Evolutionary conservation across 768 basidiomycete species (phyloP).

Genomic region (Tricholoma sp.): DNA sequence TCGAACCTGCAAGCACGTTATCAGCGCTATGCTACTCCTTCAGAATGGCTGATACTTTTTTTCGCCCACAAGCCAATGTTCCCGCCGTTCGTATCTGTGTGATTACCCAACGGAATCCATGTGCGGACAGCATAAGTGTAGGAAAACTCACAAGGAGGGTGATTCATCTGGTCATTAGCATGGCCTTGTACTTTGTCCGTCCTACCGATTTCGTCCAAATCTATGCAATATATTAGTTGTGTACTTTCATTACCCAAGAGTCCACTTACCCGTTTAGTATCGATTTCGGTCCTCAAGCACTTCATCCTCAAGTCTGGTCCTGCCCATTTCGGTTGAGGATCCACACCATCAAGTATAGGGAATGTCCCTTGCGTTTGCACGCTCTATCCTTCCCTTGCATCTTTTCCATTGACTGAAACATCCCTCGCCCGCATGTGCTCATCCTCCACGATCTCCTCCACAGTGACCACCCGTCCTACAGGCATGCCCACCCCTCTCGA

Average conservation of each 20-base stretch:
- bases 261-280: too few species aligned
- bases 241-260: too few species aligned
- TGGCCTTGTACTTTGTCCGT: neutral
- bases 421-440: constrained; percentile 52
- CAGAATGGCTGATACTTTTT: neutral
- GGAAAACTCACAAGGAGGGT: neutral
- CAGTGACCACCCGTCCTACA: constrained; percentile 57
- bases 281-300: constrained; percentile 38
- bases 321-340: constrained; percentile 58
- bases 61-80: neutral
- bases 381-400: constrained; percentile 42
- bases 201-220: too few species aligned
- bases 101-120: constrained; percentile 6
- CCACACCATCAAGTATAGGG: constrained; percentile 55
- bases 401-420: constrained; percentile 43
- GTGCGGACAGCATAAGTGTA: constrained; percentile 2
- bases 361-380: constrained; percentile 66
- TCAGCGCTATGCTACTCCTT: neutral
- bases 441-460: constrained; percentile 56
- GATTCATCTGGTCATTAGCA: neutral
- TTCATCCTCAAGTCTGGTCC: constrained; percentile 62
- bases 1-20: constrained; percentile 7
- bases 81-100: constrained; percentile 1
- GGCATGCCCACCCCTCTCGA: constrained; percentile 54
- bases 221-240: too few species aligned